Conservation (phyloP, 2,329 filamentous ascomycete species). For the Nemania sp. region DNA sequence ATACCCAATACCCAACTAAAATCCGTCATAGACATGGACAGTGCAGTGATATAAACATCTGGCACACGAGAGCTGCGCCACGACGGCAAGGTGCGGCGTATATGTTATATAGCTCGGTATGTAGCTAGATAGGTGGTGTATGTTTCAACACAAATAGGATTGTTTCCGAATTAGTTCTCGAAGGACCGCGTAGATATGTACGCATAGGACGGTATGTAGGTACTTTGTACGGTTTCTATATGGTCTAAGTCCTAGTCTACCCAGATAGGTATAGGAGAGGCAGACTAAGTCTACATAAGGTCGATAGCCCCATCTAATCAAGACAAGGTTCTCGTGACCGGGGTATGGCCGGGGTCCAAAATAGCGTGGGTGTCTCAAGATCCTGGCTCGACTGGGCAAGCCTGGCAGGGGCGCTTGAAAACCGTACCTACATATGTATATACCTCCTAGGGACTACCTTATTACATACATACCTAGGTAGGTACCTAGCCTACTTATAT, state of each 20-base stretch:
- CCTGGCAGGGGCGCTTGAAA: background rate
- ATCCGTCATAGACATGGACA: background rate
- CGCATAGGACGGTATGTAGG: background rate
- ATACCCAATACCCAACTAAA: background rate
- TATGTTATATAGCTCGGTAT: background rate
- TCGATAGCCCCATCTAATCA: too few species aligned
- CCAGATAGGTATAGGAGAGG: too few species aligned
- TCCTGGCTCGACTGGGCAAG: constrained; percentile 17
- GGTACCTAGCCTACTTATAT: too few species aligned
- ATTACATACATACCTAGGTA: background rate
- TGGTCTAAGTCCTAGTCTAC: too few species aligned
- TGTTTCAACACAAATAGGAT: constrained; percentile 24
- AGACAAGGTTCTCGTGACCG: constrained; percentile 17
- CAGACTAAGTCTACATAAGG: too few species aligned
- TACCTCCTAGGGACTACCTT: background rate
- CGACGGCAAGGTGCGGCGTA: background rate
- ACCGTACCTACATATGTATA: background rate
- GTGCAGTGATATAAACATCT: background rate
- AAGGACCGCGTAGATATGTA: background rate
- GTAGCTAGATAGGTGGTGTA: background rate
- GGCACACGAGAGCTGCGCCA: background rate
- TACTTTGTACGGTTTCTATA: too few species aligned
- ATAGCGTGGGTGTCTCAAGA: constrained; percentile 30
- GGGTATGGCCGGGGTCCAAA: constrained; percentile 22
- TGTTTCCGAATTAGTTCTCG: constrained; percentile 25